phyloP scores from a whole-genome alignment of 139 green algal genomes.

The Haematococcus sp. region DNA sequence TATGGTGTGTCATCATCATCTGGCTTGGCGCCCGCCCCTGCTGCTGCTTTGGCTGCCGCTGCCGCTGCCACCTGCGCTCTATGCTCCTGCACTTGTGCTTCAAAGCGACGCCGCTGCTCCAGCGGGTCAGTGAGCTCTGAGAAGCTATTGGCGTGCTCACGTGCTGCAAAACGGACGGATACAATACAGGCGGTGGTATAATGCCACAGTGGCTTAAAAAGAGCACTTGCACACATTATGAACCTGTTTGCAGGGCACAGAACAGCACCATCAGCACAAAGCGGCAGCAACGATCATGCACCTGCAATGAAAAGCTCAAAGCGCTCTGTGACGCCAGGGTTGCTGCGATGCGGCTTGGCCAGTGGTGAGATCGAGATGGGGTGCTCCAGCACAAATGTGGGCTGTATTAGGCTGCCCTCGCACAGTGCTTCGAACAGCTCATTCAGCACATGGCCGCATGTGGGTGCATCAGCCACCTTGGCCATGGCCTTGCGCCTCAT shows the following conservation, averaged over 20 bases:
- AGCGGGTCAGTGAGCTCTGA: conserved; percentile 95
- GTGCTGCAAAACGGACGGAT: conserved; percentile 41
- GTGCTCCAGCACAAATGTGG: conserved; percentile 97
- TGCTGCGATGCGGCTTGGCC: conserved; percentile 88
- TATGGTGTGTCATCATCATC: conserved; percentile 28
- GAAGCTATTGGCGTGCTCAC: conserved; percentile 96
- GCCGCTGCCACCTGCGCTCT: not conserved
- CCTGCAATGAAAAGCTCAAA: conserved; percentile 97
- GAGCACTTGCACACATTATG: too few relatives aligned
- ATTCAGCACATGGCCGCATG: conserved; percentile 69
- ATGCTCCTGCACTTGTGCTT: conserved; percentile 64
- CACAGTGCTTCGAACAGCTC: conserved; percentile 87
- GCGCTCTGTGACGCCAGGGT: conserved; percentile 83
- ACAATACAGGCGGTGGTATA: too few relatives aligned
- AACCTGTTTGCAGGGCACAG: too few relatives aligned
- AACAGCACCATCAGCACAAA: too few relatives aligned
- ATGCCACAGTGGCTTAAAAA: too few relatives aligned
- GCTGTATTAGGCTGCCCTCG: conserved; percentile 78
- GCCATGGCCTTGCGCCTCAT: conserved; percentile 20
- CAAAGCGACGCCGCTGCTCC: conserved; percentile 89
- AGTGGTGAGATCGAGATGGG: conserved; percentile 93
- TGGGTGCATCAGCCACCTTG: conserved; percentile 20
- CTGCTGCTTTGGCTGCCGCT: conserved; percentile 9
- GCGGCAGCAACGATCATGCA: too few relatives aligned
- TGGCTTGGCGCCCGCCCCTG: not conserved